phyloP scores from a whole-genome alignment of 106 monocot species.

The Posidonia australis region DNA sequence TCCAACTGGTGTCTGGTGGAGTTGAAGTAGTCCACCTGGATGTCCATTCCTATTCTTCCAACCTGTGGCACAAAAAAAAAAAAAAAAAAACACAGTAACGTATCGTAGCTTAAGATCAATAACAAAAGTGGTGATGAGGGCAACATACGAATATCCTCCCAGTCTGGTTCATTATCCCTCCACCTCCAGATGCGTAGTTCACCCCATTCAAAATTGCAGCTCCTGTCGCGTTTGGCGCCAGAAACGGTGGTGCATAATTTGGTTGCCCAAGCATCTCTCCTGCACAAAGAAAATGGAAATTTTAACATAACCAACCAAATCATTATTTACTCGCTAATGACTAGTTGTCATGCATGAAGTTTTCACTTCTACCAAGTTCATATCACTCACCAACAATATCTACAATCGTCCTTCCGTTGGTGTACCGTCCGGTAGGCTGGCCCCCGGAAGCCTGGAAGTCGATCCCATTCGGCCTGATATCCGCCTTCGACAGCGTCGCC shows the following conservation, averaged over 20 bases:
- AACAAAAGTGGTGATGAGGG: not conserved
- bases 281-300: conserved; percentile 13
- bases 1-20: conserved; percentile 55
- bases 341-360: no score
- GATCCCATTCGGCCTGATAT: conserved; percentile 67
- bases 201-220: conserved; percentile 52
- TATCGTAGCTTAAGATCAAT: no score
- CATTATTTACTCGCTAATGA: no score
- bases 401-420: conserved; percentile 82
- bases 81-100: no score
- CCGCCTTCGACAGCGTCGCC: conserved; percentile 52
- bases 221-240: conserved; percentile 63
- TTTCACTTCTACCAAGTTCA: not conserved
- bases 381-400: conserved; percentile 57
- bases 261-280: conserved; percentile 43
- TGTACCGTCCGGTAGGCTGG: conserved; percentile 69
- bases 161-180: conserved; percentile 70
- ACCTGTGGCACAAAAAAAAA: conserved; percentile 19
- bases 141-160: conserved; percentile 57
- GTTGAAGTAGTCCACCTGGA: conserved; percentile 82
- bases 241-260: conserved; percentile 46
- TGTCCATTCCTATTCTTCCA: conserved; percentile 69
- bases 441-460: conserved; percentile 68
- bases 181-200: conserved; percentile 86
- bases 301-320: no score